These are phyloP conservation scores for Colletotrichum gloeosporioides DNA, from an alignment of 2,329 filamentous ascomycete species.

Conservation along the genomic window DNA sequence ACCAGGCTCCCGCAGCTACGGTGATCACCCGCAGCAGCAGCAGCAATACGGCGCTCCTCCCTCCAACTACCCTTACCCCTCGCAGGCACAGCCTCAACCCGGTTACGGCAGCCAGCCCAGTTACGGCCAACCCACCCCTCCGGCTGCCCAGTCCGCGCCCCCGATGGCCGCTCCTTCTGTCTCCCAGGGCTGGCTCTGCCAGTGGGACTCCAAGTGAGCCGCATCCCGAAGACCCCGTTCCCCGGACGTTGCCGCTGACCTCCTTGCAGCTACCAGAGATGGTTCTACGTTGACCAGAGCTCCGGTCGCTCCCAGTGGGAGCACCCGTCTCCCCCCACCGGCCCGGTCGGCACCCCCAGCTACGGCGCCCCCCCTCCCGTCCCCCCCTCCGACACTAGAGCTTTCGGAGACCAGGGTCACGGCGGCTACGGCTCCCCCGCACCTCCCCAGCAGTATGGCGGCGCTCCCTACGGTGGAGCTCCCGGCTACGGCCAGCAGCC, in stretches of 20 bases:
- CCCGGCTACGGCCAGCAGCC: not conserved
- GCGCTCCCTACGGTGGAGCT: constrained; percentile 7
- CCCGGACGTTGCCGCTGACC: not conserved
- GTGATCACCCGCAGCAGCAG: constrained; percentile 24
- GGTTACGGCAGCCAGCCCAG: constrained; percentile 20
- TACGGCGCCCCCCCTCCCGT: constrained; percentile 11
- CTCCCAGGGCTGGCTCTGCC: constrained; percentile 65
- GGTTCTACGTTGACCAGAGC: constrained; percentile 68
- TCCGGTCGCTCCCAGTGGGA: constrained; percentile 71
- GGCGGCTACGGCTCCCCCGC: constrained; percentile 20
- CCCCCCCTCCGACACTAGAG: constrained; percentile 6
- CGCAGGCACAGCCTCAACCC: constrained; percentile 22
- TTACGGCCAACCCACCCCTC: constrained; percentile 17
- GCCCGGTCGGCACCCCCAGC: constrained; percentile 4
- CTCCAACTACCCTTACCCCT: constrained; percentile 20
- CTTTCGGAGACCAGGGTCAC: constrained; percentile 21
- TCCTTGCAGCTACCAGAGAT: constrained; percentile 52
- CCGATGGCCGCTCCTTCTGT: constrained; percentile 37
- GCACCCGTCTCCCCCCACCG: constrained; percentile 42
- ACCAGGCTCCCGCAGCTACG: constrained; percentile 15
- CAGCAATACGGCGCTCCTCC: constrained; percentile 23
- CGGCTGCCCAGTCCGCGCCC: constrained; percentile 34
- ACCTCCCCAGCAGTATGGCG: constrained; percentile 3
- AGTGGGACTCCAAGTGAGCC: constrained; percentile 60
- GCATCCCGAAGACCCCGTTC: not conserved